A percentile compares a stretch with the other conserved stretches of the same genome.
phyloP scores from a whole-genome alignment of 202 grass and related monocot genomes.

The Digitaria exilis region DNA sequence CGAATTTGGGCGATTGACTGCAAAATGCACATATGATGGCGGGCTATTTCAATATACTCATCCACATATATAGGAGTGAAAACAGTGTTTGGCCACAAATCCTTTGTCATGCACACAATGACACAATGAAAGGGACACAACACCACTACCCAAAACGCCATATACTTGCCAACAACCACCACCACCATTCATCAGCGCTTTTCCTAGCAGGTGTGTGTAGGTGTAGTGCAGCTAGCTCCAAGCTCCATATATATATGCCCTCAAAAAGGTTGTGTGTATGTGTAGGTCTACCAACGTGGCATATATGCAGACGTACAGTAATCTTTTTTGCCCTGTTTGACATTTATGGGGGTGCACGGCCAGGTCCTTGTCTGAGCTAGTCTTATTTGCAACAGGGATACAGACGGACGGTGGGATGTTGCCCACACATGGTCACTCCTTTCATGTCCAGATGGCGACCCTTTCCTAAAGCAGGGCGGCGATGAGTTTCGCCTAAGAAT shows the following conservation, averaged over 20 bases:
- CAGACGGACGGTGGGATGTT: not conserved
- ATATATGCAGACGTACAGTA: not conserved
- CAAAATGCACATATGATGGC: not conserved
- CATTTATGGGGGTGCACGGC: not conserved
- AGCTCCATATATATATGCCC: not conserved
- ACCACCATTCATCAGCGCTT: not conserved
- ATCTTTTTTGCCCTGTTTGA: too few species aligned
- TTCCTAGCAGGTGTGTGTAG: not conserved
- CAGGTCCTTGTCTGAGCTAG: not conserved
- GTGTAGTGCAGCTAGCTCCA: not conserved
- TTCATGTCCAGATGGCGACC: conserved; percentile 8
- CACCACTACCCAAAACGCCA: not conserved
- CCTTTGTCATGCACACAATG: not conserved
- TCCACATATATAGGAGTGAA: not conserved
- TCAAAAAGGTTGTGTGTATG: not conserved
- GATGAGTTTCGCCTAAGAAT: not conserved
- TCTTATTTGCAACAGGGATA: not conserved
- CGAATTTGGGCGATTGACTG: too few species aligned
- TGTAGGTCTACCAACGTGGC: not conserved
- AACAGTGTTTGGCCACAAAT: not conserved
- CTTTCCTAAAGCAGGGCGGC: not conserved
- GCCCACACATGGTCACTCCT: not conserved
- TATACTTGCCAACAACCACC: not conserved
- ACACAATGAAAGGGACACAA: too few species aligned
- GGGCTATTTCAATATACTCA: not conserved